Base-by-base conservation (phyloP, 306 rosid genomes). In the Quillaja saponaria region DNA sequence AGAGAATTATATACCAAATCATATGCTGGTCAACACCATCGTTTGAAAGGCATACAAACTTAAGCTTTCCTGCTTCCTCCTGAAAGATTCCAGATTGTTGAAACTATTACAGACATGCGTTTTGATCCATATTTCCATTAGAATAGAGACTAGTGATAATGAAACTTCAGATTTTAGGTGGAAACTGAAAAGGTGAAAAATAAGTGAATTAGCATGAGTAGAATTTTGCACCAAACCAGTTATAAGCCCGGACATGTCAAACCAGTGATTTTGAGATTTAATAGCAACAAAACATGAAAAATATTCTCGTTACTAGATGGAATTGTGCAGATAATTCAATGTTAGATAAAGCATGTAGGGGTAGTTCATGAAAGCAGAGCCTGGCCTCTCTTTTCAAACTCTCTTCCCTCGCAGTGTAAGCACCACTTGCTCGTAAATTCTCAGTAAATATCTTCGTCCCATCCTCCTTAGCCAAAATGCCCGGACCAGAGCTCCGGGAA, bases 61-160 rank as follows among this genome's bases (percentile, higher is more conserved):
- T 92, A 76, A 92, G 96, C 68, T 54, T 74, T 64, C 95, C 95
- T 13, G 87, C 84, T 69, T 92, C 99, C 82, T 92, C 99, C 99
- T 92, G 73, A 51, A 69, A 55, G 39, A 13, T 13, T 59, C 41
- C 25, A 58, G 37, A 48, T 42, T 3, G 34, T 25, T 57, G 49
- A 33, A 70, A 61, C 51, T 57, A 55, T 17, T 34, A 42, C 13
- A 4, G n/a, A 6, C 25, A 46, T 3, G 21, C 11, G 8, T 34
- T 61, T 28, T 28, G 21, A 50, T 50, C 19, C 7, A 40, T 10
- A 34, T 38, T 5, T 31, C 39, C 10, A 64, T 16, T 55, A 35
- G 3, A 52, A 14, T 25, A 25, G 31, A 25, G 3, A 25, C 31
- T 25, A 25, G 4, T 1, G 31, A 25, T 25, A 25, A 25, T 25